Base-by-base conservation (phyloP, 345 rosid genomes). In the Triadica sebifera region DNA sequence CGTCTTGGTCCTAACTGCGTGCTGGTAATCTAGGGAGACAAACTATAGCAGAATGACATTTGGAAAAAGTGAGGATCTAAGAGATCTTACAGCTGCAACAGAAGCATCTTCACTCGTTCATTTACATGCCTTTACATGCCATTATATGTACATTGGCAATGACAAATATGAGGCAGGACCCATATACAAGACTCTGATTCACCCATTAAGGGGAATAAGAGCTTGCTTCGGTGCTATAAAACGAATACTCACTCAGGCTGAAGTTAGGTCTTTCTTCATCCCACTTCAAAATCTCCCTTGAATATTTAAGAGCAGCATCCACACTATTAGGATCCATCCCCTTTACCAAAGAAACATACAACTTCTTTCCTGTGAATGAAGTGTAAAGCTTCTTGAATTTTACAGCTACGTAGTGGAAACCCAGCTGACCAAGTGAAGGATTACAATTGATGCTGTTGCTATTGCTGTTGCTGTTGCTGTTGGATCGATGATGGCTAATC, bases 201-300 rank as follows among this genome's bases (percentile, higher is more conserved):
- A 34, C 20, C 50, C 8, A 50, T 76, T 79, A 86, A 47, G 81
- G 84, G 22, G 86, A 83, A 72, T 63, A 80, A 41, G 87, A 86
- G 81, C 88, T 85, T 53, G 87, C 87, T 69, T 88, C 92, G 0
- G 80, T 86, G 85, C 88, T 86, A 65, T 86, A 88, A 67, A 84
- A 64, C 2, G 92, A 88, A 72, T 80, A 85, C 74, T 87, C 90
- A 51, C 81, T 87, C 50, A 80, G 60, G 80, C 89, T 86, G 82
- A 82, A 85, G 86, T 87, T 84, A 16, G 79, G 76, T 82, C 87
- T 88, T 79, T 92, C 95, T 67, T 94, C 97, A 0, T 90, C 89
- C 98, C 98, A 94, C 83, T 91, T 94, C 78, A 94, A 73, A 61
- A 94, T 89, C 89, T 92, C 98, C 87, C 89, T 89, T 19, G 95